Evolutionary conservation across 2,329 filamentous ascomycete genomes (phyloP), one percentile per base, ranked within the genome.

Genomic region (Colletotrichum agaves): DNA sequence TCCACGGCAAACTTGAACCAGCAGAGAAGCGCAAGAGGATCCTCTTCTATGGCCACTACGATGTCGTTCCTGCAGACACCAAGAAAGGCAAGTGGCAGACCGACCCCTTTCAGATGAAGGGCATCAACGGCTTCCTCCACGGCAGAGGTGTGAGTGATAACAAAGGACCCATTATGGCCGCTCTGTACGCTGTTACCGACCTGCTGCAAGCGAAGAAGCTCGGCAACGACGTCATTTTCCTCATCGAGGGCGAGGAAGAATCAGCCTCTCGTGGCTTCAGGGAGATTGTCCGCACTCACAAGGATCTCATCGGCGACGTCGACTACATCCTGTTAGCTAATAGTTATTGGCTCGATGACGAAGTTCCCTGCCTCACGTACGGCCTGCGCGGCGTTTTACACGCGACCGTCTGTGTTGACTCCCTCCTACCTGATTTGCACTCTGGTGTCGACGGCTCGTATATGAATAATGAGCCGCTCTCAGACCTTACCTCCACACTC

Each of bases 291-390:
- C 88, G 86, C 72, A 87, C 88, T 70, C 89, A 96, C 79, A 97
- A 97, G 78, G 85, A 90, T 13, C 85, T 93, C 23, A 97, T 99
- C 72, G 96, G 96, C 1, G 85, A 93, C 10, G 90, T 99, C 2
- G 95, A 99, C 79, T 98, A 96, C 84, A 96, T 99, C 62, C 82
- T 99, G 35, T 83, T 99, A 41, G 95, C 96, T 21, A 99, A 99
- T 82, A 98, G 94, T 79, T 99, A 99, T 82, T 99, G 96, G 96
- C 85, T 99, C 1, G 94, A 98, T 75, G 95, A 99, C 75, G 91
- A 97, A 72, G 94, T 97, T 2, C 96, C 96, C 0, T 99, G 96
- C 76, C 82, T 99, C 64, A 99, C 96, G 0, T 99, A 99, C 70
- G 96, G 96, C 1, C 85, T 98, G 6, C 89, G 96, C 55, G 96